Evolutionary conservation across 805 yeast genomes (phyloP), one percentile per base, ranked within the genome.

Genomic region (Candida suzukii): DNA sequence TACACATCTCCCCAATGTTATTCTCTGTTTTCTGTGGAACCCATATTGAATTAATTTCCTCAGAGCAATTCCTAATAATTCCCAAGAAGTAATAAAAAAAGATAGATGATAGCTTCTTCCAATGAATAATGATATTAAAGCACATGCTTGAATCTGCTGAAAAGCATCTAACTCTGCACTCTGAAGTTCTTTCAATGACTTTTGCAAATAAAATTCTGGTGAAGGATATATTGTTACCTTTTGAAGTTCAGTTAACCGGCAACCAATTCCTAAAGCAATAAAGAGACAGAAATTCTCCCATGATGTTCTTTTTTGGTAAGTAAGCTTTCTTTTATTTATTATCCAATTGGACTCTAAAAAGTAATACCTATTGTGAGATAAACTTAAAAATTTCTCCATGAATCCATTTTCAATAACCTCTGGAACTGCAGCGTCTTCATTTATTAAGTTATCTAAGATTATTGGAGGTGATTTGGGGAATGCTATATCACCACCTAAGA

Each of bases 101-200:
- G 49, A 44, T 12, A 46, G 36, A 28, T 50, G 51, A 30, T 51
- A 49, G 24, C 47, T 46, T 31, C 51, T 42, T 12, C 53, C 51
- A 17, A 50, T 47, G 22, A 46, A 51, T 16, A 49, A 18, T 1
- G 56, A 47, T 12, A 50, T 38, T 13, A 51, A 37, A 27, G 50
- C 28, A 40, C 54, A 48, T 3, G 56, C 52, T 39, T 51, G 56
- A 5, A 51, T 48, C 37, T 51, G 56, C 30, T 50, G 52, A 0
- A 51, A 11, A 6, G 43, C 33, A 24, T 37, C 38, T 13, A 48
- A 28, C 11, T 47, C 42, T 3, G 49, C 46, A 4, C 26, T 34
- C 11, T 38, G 39, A 8, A 50, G 42, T 26, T 47, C 28, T 26
- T 33, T 37, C 29, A 50, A 36, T 13, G 52, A 45, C n/a, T 43